phyloP scores from a whole-genome alignment of 768 basidiomycete genomes.

The Phylloporus scabripes region DNA sequence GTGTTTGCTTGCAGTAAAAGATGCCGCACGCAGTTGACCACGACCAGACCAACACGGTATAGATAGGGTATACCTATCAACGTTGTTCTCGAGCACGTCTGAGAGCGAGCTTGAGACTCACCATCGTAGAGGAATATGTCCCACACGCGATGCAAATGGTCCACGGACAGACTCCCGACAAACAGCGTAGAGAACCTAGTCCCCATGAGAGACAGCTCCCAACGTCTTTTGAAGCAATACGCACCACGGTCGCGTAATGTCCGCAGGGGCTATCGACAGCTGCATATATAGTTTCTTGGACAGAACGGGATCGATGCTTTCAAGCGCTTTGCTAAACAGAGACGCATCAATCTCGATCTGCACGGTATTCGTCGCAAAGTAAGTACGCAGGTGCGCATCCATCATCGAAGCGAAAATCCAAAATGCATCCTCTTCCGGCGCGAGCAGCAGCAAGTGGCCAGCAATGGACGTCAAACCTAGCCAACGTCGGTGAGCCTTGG shows the following conservation, averaged over 20 bases:
- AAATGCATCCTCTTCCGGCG: constrained; percentile 86
- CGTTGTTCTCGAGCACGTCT: not conserved
- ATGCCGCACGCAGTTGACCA: constrained; percentile 57
- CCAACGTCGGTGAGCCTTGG: not conserved
- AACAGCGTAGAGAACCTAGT: constrained; percentile 71
- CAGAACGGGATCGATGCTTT: constrained; percentile 50
- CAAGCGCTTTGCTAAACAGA: constrained; percentile 66
- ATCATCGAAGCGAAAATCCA: constrained; percentile 88
- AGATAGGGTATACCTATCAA: constrained; percentile 62
- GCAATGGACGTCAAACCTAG: constrained; percentile 65
- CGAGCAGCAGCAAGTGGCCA: constrained; percentile 65
- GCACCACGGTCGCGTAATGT: constrained; percentile 63
- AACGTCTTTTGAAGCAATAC: not conserved
- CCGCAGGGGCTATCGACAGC: constrained; percentile 51
- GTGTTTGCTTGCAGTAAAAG: constrained; percentile 47
- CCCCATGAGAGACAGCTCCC: not conserved
- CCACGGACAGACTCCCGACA: constrained; percentile 56
- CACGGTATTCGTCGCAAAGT: constrained; percentile 55
- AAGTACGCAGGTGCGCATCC: constrained; percentile 76
- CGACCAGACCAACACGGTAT: constrained; percentile 65
- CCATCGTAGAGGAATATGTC: constrained; percentile 81
- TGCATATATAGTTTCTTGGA: constrained; percentile 65
- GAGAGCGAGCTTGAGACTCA: constrained; percentile 24
- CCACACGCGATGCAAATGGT: constrained; percentile 72
- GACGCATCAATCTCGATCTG: constrained; percentile 76